Base-by-base conservation (phyloP, 345 rosid species). In the Eucalyptus marginata region DNA sequence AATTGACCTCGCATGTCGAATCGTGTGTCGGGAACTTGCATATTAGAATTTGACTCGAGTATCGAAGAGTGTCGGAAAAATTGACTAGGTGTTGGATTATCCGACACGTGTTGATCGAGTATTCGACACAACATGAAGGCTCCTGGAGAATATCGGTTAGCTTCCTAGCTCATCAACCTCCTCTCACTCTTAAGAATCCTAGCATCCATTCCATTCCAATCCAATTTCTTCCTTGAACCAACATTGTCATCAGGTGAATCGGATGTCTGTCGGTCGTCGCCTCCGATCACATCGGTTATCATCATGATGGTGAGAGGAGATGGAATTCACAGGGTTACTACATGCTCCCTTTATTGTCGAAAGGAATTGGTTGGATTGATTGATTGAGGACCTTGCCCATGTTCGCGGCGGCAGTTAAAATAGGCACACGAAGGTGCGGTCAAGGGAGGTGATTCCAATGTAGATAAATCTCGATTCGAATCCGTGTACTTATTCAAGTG, bases 361-460 rank as follows among this genome's bases (percentile, higher is more conserved):
- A 92, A 86, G 94, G 79, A 89, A 93, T 51, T n/a, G 93, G 92
- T 86, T 92, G 94, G 58, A 52, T 4, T 0, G 88, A 90, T 91
- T 5, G 96, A 92, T 29, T 90, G 92, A 49, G 94, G 89, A 88
- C 92, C 92, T 86, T 89, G 93, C 3, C 88, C 95, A 89, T 94
- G 93, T 90, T 95, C 92, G 62, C 91, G 93, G 90, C 89, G 94
- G 86, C 95, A 91, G 86, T 91, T 94, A 90, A 88, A 91, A 91
- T 98, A 97, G 54, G 98, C 93, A 92, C 97, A 96, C 16, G 0
- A 94, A 92, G 87, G 96, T 93, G 86, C 91, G 96, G 87, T 94
- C 95, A 84, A 90, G 90, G 88, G 86, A 58, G 62, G 91, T 13
- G 88, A 92, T 89, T 95, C 90, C 22, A 93, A 89, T 81, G 92